Evolutionary conservation across 768 basidiomycete genomes (phyloP), one percentile per base, ranked within the genome.

Genomic region (Tylopilus rubrobrunneus): DNA sequence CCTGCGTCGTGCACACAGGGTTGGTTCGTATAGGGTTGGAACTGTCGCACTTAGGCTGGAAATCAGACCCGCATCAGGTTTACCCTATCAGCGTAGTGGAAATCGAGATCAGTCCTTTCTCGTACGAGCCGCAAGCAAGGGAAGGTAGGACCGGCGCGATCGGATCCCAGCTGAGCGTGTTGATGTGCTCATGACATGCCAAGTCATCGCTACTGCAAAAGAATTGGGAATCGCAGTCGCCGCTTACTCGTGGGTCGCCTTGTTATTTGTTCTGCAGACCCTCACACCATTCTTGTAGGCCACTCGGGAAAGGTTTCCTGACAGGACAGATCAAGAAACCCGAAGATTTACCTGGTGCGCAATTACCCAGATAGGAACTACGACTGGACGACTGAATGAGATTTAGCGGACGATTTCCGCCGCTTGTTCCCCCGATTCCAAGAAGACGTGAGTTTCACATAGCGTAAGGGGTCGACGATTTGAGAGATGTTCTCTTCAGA

Each of bases 41-140:
- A 49, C 37, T 5, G 6, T 49, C 23, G 2, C 8, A 17, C 15
- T 19, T 1, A 19, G 19, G 19, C 19, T 28, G 27, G 23, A 17
- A 25, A 14, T 45, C 29, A 17, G 23, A 6, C 14, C 47, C 2
- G 43, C 34, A 27, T 8, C 45, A 84, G 78, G 72, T 84, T 19
- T 72, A 78, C 46, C 82, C 79, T 1, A 76, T 87, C 53, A 73
- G 79, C 25, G 75, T 78, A 12, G 81, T 85, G 11, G 86, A 89
- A 65, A 84, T 87, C 47, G 87, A 89, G 63, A 67, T 85, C 39
- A 84, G 81, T 57, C 75, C 78, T 15, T 85, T 80, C 74, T 73
- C 77, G 1, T 82, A 81, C 48, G 80, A 80, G 56, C 72, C 73
- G 23, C 72, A 82, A 55, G 76, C 80, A 23, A 74, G 72, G 63